Evolutionary conservation across 345 rosid species (phyloP), one percentile per base, ranked within the genome.

Genomic region (Eucalyptus fibrosa): DNA sequence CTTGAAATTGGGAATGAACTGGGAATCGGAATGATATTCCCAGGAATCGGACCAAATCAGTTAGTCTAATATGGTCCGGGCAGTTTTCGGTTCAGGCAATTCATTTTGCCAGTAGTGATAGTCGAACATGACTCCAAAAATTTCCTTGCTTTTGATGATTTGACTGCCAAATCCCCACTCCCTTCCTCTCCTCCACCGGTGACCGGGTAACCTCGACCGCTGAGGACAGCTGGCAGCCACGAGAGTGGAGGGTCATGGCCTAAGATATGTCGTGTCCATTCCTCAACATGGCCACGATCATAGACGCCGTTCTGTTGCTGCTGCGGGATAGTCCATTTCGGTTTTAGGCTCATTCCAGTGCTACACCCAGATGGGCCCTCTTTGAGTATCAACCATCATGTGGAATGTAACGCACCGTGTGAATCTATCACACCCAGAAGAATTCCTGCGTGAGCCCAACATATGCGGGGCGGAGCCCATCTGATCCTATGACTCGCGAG

Each of bases 1-100:
- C 1, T 21, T 53, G 26, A 7, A 5, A 15, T 0, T 50, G 17
- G 50, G 14, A 49, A 49, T 5, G 2, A 12, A 12, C 5, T 12
- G 50, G 7, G 17, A 50, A 50, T 1, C 1, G 1, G 0, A 16
- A 6, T 53, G 11, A 8, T 4, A 53, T 8, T 53, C 26, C 5
- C 0, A 0, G 0, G 2, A 53, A 53, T 1, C 0, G 4, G 4
- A 53, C 59, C 24, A 53, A 53, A 53, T 0, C 2, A 8, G 2
- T 5, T 1, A 53, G 11, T 53, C 11, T 53, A 4, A 53, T 53
- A 1, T 2, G 1, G 1, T 53, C 26, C 0, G 0, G 5, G 11
- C 4, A 0, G 1, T 8, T 53, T 0, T 0, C 0, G 1, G 11
- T 53, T 53, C 0, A 0, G 2, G 0, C 5, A 1, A 21, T 8